A percentile compares a stretch with the other conserved stretches of the same genome.
Evolutionary conservation across 345 rosid genomes (phyloP).

Genomic region (Moricandia arvensis): DNA sequence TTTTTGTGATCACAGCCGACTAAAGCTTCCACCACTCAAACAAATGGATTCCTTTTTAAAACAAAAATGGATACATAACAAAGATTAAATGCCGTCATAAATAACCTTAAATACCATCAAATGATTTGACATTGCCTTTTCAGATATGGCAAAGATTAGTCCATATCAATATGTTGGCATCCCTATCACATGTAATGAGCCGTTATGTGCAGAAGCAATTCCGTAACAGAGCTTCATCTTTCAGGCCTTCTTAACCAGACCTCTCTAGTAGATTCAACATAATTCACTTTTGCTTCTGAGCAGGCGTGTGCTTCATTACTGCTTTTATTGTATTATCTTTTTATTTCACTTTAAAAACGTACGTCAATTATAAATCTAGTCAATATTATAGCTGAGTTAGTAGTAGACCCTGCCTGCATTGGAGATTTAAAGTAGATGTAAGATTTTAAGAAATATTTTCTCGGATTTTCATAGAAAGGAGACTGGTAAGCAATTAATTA

Average conservation of each 20-base stretch:
- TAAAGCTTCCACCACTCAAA: background rate
- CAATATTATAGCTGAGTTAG: no score
- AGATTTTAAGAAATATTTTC: background rate
- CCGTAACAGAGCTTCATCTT: no score
- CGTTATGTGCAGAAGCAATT: background rate
- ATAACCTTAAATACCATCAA: conserved; percentile 29
- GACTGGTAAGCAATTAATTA: background rate
- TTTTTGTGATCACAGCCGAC: no score
- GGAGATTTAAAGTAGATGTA: no score
- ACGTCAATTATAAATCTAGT: no score
- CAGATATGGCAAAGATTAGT: background rate
- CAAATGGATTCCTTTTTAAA: background rate
- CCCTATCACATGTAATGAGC: background rate
- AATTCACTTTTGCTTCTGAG: background rate
- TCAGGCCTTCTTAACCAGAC: no score
- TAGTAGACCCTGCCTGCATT: no score
- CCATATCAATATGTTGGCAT: background rate
- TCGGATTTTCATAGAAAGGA: background rate
- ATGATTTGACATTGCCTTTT: conserved; percentile 14
- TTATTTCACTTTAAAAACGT: background rate
- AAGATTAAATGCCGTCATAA: background rate
- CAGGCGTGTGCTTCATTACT: background rate
- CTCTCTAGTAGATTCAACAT: background rate
- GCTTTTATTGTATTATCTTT: background rate
- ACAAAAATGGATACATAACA: background rate